A percentile compares a stretch with the other conserved stretches of the same genome.
Conservation (phyloP, 176 grass and related monocot species). For the Carex pumila region DNA sequence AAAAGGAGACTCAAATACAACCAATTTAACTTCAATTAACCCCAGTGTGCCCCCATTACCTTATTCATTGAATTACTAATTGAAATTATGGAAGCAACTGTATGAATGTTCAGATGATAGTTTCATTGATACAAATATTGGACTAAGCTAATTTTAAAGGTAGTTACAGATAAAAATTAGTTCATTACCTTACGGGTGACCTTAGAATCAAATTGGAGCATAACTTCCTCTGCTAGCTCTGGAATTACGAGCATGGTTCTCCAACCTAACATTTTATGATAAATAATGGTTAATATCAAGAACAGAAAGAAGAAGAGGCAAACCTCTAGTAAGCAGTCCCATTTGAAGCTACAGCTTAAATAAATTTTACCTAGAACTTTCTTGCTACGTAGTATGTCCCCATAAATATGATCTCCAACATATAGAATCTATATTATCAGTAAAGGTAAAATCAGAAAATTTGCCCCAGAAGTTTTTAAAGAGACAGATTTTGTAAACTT, state of each 20-base stretch:
- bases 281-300: constrained; percentile 25
- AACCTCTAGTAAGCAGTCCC: neutral
- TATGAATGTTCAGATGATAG: neutral
- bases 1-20: constrained; percentile 1
- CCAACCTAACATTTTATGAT: constrained; percentile 53
- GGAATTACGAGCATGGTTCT: constrained; percentile 98
- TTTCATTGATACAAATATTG: neutral
- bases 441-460: neutral
- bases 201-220: constrained; percentile 62
- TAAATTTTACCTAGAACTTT: constrained; percentile 74
- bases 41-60: neutral
- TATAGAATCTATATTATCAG: constrained; percentile 61
- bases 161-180: too few relatives aligned
- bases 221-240: constrained; percentile 82
- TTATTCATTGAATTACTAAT: neutral
- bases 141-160: too few relatives aligned
- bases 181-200: constrained; percentile 58
- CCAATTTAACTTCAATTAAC: neutral
- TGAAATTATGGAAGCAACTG: neutral
- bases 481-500: neutral
- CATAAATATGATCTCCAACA: constrained; percentile 98
- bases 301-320: constrained; percentile 13
- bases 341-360: neutral
- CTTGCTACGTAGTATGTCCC: constrained; percentile 97
- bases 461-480: neutral